These are phyloP conservation scores for Naganishia vaughanmartiniae DNA, from an alignment of 768 basidiomycete species.

Conservation along the genomic window DNA sequence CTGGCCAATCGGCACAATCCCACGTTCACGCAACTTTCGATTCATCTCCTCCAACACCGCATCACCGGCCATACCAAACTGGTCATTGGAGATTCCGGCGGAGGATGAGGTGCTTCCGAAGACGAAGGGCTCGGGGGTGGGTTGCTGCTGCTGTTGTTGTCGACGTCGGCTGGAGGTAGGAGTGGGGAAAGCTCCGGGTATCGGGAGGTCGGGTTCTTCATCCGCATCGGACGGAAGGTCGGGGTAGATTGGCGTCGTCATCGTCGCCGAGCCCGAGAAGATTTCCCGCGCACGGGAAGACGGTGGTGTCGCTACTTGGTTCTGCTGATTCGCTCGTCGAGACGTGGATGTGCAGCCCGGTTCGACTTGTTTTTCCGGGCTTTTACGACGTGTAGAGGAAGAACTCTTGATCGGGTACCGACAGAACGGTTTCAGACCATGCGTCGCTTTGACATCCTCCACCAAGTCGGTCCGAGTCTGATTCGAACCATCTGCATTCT, in stretches of 20 bases:
- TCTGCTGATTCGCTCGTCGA: neutral
- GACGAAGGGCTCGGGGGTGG: neutral
- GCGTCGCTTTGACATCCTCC: neutral
- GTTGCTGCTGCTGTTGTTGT: neutral
- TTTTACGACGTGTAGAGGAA: neutral
- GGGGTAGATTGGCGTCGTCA: neutral
- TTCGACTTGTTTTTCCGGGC: neutral
- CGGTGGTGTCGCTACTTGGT: neutral
- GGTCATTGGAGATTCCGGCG: constrained; percentile 34
- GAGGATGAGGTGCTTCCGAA: neutral
- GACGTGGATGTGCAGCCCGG: too few relatives aligned
- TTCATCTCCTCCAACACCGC: constrained; percentile 46
- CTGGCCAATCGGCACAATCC: constrained; percentile 32
- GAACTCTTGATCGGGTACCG: constrained; percentile 10
- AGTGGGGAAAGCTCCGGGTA: constrained; percentile 15
- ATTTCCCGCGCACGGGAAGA: neutral
- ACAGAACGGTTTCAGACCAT: constrained; percentile 4
- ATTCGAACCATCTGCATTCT: too few relatives aligned
- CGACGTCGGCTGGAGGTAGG: neutral
- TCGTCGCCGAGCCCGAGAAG: neutral
- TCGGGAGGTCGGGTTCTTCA: neutral
- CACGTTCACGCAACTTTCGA: constrained; percentile 37
- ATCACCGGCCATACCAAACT: constrained; percentile 43
- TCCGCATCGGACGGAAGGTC: neutral
- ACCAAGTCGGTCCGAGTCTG: neutral